Conservation (phyloP, 148 eudicot species). For the Rhododendron ferrugineum region DNA sequence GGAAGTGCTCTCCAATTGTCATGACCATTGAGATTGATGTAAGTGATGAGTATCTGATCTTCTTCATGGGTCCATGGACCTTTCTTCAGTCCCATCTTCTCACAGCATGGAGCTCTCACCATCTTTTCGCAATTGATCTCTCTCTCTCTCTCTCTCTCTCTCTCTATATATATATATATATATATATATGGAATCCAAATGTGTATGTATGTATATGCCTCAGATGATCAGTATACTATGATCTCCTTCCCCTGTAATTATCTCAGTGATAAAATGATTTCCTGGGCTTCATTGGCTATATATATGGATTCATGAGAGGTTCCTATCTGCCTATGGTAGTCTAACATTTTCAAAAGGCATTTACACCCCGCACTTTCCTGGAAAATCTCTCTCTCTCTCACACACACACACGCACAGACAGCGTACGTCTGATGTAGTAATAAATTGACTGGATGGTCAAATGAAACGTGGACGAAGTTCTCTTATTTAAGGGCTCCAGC, state of each 20-base stretch:
- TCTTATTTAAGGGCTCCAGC: neutral
- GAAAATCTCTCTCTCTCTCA: neutral
- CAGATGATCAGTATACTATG: neutral
- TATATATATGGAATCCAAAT: neutral
- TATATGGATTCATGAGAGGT: neutral
- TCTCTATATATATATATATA: too few species aligned
- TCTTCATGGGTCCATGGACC: constrained; percentile 45
- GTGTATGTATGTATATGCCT: neutral
- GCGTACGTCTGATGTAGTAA: neutral
- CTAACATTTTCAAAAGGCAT: neutral
- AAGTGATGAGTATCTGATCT: constrained; percentile 23
- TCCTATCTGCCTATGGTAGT: neutral
- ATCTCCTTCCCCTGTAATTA: neutral
- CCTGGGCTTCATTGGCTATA: neutral
- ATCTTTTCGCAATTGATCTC: constrained; percentile 11
- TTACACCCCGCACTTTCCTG: neutral
- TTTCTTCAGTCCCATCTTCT: constrained; percentile 40
- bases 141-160: neutral
- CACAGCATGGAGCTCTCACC: constrained; percentile 45
- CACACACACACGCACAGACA: neutral
- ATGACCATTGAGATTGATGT: constrained; percentile 25
- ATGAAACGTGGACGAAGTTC: neutral
- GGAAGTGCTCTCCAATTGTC: constrained; percentile 39
- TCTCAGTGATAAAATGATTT: neutral
- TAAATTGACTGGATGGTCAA: neutral